phyloP scores from a whole-genome alignment of 345 rosid species.

The Boechera retrofracta region DNA sequence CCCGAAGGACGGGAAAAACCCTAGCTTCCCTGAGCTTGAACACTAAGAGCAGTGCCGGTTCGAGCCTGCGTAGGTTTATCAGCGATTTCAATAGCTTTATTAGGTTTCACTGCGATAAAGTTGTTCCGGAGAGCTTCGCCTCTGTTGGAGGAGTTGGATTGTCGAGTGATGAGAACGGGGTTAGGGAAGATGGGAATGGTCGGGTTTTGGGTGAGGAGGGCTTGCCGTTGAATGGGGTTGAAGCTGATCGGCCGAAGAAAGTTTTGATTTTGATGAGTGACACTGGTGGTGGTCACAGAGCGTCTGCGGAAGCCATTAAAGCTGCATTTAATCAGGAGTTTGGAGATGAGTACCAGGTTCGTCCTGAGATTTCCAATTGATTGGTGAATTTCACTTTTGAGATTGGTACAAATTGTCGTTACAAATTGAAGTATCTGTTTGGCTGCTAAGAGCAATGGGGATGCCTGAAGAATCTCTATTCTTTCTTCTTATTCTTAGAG shows the following conservation, averaged over 20 bases:
- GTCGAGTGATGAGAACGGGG: slow-evolving; percentile 56
- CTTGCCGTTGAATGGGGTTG: slow-evolving; percentile 58
- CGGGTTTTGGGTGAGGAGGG: slow-evolving; percentile 67
- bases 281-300: slow-evolving; percentile 98
- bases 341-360: slow-evolving; percentile 95
- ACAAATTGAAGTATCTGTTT: slow-evolving; percentile 1
- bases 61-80: slow-evolving; percentile 52
- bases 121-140: slow-evolving; percentile 82
- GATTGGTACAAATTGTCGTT: background rate
- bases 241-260: slow-evolving; percentile 64
- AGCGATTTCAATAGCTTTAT: slow-evolving; percentile 70
- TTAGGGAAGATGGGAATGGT: slow-evolving; percentile 52
- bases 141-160: slow-evolving; percentile 63
- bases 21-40: slow-evolving; percentile 62
- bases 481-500: background rate
- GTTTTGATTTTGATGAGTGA: slow-evolving; percentile 99
- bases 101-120: slow-evolving; percentile 72
- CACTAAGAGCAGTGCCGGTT: slow-evolving; percentile 50
- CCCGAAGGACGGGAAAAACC: slow-evolving; percentile 48
- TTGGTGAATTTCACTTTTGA: slow-evolving; percentile 1
- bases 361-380: slow-evolving; percentile 24
- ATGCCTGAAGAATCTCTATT: background rate
- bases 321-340: slow-evolving; percentile 82
- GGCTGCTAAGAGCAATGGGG: background rate
- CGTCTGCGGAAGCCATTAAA: slow-evolving; percentile 97